Evolutionary conservation across 768 basidiomycete species (phyloP), one percentile per base, ranked within the genome.

Genomic region (Termitomyces sp.): DNA sequence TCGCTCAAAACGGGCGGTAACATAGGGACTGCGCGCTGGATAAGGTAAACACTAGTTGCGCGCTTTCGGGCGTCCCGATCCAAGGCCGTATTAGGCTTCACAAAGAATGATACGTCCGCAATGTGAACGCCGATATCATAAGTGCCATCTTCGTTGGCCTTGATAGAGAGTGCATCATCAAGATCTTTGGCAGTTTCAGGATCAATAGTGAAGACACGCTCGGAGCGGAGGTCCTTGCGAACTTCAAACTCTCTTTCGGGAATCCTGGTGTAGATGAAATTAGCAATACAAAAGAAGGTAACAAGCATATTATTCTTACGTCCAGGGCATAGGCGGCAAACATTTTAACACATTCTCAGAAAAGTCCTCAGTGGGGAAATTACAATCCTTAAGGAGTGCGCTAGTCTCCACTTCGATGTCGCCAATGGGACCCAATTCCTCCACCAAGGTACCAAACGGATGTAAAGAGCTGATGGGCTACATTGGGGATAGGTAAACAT

Each of bases 311-410:
- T 53, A 22, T 22, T 79, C 88, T 74, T 69, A 92, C 88, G 80
- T 84, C 94, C 94, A 99, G 14, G 97, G 97, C 60, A 91, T 81
- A 24, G 97, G 97, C 49, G 97, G 97, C 26, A 98, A 75, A 69
- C 97, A 98, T 72, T 98, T 98, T 61, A 94, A 68, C 24, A 98
- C 94, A 66, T 90, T 90, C 48, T 99, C 97, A 9, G 88, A 84
- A 73, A 99, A 99, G 61, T 98, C 97, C 71, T 96, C 94, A 0
- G 93, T 91, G 2, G 96, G 93, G 86, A 98, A 98, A 74, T 98
- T 98, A 80, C 94, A 98, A 71, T 99, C 97, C 72, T 98, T 98
- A 63, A 99, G 79, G 59, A 99, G 77, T 8, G 97, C 97, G 60
- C 92, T 95, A 5, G 96, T 98, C 74, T 99, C 97, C 8, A 97